These are phyloP conservation scores for Talaromyces borbonicus DNA, from an alignment of 495 filamentous ascomycete species.

Conservation along the genomic window DNA sequence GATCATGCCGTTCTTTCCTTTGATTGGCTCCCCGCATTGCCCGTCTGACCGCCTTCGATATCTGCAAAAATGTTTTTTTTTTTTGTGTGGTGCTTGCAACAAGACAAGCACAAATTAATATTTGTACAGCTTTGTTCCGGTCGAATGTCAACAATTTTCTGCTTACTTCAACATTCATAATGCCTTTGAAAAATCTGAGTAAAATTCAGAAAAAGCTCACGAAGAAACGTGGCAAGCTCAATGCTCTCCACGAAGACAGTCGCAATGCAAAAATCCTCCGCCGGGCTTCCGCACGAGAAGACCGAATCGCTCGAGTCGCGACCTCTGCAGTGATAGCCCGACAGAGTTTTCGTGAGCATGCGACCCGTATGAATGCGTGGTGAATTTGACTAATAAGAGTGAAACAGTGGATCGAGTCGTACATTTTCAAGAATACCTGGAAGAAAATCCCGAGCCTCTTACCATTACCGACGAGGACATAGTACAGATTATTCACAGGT, in stretches of 20 bases:
- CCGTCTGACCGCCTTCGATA: constrained; percentile 15
- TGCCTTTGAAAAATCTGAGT: constrained; percentile 59
- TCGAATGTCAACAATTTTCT: not conserved
- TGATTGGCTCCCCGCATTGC: constrained; percentile 13
- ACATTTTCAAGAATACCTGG: constrained; percentile 59
- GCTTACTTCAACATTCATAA: constrained; percentile 17
- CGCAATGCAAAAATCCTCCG: constrained; percentile 68
- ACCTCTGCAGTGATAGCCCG: constrained; percentile 54
- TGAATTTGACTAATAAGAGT: not conserved
- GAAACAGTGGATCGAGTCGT: constrained; percentile 54
- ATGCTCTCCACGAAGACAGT: constrained; percentile 72
- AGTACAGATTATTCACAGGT: constrained; percentile 54
- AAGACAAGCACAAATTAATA: constrained; percentile 7
- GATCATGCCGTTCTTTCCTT: not conserved
- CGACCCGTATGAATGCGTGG: not conserved
- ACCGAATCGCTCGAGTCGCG: constrained; percentile 60
- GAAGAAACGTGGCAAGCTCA: constrained; percentile 59
- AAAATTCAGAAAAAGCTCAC: constrained; percentile 79
- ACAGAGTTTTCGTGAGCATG: constrained; percentile 51
- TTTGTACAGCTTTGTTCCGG: not conserved
- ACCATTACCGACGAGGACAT: constrained; percentile 40
- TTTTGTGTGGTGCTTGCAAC: no score
- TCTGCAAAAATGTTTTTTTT: no score
- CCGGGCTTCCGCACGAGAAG: constrained; percentile 61
- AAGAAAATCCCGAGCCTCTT: constrained; percentile 45